These are phyloP conservation scores for Penicillium parvum DNA, from an alignment of 495 filamentous ascomycete species.

Conservation along the genomic window DNA sequence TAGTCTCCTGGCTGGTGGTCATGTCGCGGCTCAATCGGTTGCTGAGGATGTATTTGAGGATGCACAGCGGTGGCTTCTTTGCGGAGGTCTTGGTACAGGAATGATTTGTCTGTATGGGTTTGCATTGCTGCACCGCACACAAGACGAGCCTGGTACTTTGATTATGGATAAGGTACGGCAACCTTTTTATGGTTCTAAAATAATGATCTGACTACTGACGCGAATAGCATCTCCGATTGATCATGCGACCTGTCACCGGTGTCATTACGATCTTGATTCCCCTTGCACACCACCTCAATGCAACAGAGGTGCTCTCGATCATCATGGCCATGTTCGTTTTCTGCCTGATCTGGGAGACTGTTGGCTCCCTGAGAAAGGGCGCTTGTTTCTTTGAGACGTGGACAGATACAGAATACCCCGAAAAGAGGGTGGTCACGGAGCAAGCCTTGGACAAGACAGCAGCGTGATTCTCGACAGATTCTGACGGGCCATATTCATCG, in stretches of 20 bases:
- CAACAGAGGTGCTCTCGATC: conserved; percentile 27
- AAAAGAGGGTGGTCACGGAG: neutral
- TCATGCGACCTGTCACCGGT: conserved; percentile 30
- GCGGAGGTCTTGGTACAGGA: conserved; percentile 33
- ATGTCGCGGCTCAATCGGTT: conserved; percentile 30
- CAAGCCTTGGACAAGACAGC: neutral
- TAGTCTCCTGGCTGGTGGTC: conserved; percentile 36
- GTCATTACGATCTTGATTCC: conserved; percentile 29
- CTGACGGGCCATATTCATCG: no score
- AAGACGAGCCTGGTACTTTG: conserved; percentile 24
- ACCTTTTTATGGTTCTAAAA: no score
- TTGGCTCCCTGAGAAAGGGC: conserved; percentile 25
- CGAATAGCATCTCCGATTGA: conserved; percentile 23
- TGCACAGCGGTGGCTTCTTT: conserved; percentile 34
- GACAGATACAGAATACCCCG: conserved; percentile 31
- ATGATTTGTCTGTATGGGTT: conserved; percentile 34
- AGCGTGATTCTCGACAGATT: no score
- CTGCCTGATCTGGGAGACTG: conserved; percentile 31
- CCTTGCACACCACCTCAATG: conserved; percentile 22
- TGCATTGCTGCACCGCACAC: conserved; percentile 29
- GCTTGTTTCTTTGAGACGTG: conserved; percentile 31
- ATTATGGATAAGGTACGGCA: conserved; percentile 26
- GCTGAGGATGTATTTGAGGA: conserved; percentile 22
- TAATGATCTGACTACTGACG: neutral
- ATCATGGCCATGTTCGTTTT: conserved; percentile 34